Evolutionary conservation across 495 filamentous ascomycete genomes (phyloP), one percentile per base, ranked within the genome.

Genomic region (Penicillium bovifimosum): DNA sequence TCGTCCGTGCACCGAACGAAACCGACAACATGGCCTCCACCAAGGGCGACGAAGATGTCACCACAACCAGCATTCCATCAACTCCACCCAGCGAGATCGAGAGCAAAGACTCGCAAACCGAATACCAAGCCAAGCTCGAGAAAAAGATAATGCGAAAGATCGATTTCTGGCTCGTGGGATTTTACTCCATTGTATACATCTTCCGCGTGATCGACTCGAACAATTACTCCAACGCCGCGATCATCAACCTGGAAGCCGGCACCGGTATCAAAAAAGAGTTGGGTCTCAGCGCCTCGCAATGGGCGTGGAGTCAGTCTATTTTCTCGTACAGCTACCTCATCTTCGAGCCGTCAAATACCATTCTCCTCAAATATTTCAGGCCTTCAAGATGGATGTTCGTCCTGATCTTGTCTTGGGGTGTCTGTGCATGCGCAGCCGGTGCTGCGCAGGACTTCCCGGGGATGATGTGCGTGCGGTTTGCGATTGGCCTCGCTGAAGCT

Each of bases 381-480:
- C 74, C 71, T 5, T 75, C 70, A 20, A 39, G 43, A 42, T 77
- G 72, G 72, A 77, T 77, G 74, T 73, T 70, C 48, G 42, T 68
- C 11, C 46, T 74, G 9, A 74, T 76, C 14, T 52, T 73, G 10
- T 54, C 50, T 14, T 76, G 73, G 73, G 72, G 70, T 11, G 58
- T 72, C 14, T 68, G 60, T 32, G 67, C 71, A 4, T 69, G 64
- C 39, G 63, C 62, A 11, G 66, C 62, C 7, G 61, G 67, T 1
- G 65, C 69, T 3, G 68, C 59, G 3, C 59, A 69, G 48, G 61
- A 71, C 32, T 74, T 71, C 48, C 40, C 59, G 20, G 71, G 69
- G 0, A 67, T 74, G 63, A 72, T 74, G 69, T 63, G 58, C 13
- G 66, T 67, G 26, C 66, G 71, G 0, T 74, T 72, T 44, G 64